Percentiles rank a stretch among this genome's conserved stretches.
Conservation (phyloP, 495 filamentous ascomycete species). For the Talaromyces ruber region DNA sequence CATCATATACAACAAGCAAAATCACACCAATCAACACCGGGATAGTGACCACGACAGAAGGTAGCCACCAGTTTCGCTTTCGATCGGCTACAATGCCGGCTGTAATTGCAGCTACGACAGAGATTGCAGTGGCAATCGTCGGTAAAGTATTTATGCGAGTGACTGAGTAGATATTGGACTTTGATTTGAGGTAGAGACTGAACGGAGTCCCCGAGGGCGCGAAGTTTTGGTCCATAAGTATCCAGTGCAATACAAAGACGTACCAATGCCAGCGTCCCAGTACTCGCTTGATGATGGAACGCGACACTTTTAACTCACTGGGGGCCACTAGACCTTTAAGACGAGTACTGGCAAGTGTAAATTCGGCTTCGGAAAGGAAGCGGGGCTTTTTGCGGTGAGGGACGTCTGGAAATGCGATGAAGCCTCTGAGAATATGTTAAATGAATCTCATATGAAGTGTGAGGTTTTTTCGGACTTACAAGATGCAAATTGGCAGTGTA, state of each 20-base stretch:
- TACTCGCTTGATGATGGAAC: slow-evolving; percentile 15
- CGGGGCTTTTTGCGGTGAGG: slow-evolving; percentile 14
- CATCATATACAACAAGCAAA: slow-evolving; percentile 19
- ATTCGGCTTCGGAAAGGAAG: slow-evolving; percentile 16
- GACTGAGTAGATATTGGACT: slow-evolving; percentile 12
- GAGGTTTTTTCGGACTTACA: slow-evolving; percentile 6
- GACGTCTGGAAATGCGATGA: slow-evolving; percentile 15
- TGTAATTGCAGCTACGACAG: slow-evolving; percentile 19
- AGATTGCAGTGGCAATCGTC: slow-evolving; percentile 22
- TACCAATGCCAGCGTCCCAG: slow-evolving; percentile 22
- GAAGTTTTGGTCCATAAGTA: slow-evolving; percentile 24
- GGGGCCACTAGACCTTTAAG: slow-evolving; percentile 19
- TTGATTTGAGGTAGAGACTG: slow-evolving; percentile 24
- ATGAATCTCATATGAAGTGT: not conserved
- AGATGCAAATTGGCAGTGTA: slow-evolving; percentile 17
- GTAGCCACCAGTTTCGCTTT: slow-evolving; percentile 20
- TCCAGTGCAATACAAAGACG: slow-evolving; percentile 21
- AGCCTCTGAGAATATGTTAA: slow-evolving; percentile 7
- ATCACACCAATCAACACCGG: slow-evolving; percentile 18
- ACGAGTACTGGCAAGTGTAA: slow-evolving; percentile 17
- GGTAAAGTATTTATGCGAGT: slow-evolving; percentile 15
- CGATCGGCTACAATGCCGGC: slow-evolving; percentile 19
- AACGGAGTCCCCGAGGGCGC: slow-evolving; percentile 16
- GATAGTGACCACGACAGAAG: slow-evolving; percentile 16
- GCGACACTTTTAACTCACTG: slow-evolving; percentile 13